A percentile compares a stretch with the other conserved stretches of the same genome.
These are phyloP conservation scores for Kalmanozyma brasiliensis DNA, from an alignment of 1,284 basidiomycete species.

Conservation along the genomic window DNA sequence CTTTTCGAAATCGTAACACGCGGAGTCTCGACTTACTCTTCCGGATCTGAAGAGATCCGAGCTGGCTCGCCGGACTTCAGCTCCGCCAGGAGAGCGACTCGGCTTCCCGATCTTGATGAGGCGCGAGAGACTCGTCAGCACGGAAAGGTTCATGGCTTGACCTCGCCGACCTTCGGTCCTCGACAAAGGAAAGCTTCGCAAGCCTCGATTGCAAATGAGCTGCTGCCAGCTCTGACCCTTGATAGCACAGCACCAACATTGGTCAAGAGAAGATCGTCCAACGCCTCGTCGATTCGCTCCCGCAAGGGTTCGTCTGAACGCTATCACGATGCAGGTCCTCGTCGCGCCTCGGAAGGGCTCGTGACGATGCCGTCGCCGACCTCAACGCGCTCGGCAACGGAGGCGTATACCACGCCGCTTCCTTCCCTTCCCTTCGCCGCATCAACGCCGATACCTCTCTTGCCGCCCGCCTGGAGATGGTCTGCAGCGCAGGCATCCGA, in stretches of 20 bases:
- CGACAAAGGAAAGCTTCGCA: conserved; percentile 13
- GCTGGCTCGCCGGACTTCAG: conserved; percentile 7
- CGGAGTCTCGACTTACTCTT: conserved; percentile 17
- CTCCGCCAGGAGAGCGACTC: neutral
- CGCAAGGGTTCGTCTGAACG: conserved; percentile 9
- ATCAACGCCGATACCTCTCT: conserved; percentile 11
- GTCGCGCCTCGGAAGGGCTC: conserved; percentile 13
- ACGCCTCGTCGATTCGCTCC: conserved; percentile 13
- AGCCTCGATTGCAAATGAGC: conserved; percentile 10
- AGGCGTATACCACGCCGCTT: conserved; percentile 21
- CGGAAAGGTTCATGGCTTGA: conserved; percentile 11
- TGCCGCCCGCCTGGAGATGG: conserved; percentile 3
- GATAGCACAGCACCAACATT: conserved; percentile 1
- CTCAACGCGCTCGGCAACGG: conserved; percentile 2
- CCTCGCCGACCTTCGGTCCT: conserved; percentile 27
- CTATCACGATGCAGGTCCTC: conserved; percentile 3
- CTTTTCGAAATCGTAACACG: conserved; percentile 8
- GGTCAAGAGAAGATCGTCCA: conserved; percentile 9
- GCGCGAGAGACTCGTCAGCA: neutral
- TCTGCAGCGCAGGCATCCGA: conserved; percentile 14
- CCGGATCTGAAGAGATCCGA: conserved; percentile 3
- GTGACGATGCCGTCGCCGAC: neutral
- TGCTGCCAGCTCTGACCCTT: conserved; percentile 25
- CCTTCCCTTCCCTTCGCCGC: conserved; percentile 27
- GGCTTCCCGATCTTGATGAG: neutral